These are phyloP conservation scores for Capniomyces stellatus DNA, from an alignment of 371 early-diverging fungal species.

Conservation along the genomic window DNA sequence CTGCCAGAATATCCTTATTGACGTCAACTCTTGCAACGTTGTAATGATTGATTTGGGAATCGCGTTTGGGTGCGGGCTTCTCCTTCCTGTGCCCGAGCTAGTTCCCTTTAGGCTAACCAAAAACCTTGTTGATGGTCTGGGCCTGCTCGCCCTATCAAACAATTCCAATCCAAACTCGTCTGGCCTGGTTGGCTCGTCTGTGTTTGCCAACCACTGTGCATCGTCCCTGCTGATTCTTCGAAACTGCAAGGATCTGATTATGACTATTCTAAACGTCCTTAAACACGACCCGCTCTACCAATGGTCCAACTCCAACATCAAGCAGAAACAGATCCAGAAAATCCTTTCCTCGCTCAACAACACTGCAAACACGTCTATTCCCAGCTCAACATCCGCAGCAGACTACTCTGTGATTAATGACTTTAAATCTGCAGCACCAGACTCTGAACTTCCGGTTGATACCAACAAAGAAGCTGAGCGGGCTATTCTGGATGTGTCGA, in stretches of 20 bases:
- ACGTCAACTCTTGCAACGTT: conserved; percentile 62
- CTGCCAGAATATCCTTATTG: conserved; percentile 90
- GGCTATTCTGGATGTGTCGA: conserved; percentile 33
- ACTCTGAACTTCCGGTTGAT: neutral
- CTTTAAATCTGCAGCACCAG: no score
- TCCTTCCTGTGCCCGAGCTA: conserved; percentile 79
- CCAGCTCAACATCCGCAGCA: neutral
- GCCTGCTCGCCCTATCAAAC: conserved; percentile 28
- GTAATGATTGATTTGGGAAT: conserved; percentile 98
- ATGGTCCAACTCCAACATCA: conserved; percentile 27
- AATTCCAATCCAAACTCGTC: neutral
- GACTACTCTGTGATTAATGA: neutral
- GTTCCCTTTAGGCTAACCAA: conserved; percentile 94
- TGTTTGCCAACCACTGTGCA: neutral
- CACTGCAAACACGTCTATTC: neutral
- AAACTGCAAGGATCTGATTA: conserved; percentile 14
- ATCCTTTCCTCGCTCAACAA: neutral
- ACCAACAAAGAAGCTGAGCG: conserved; percentile 41
- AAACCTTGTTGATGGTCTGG: conserved; percentile 58
- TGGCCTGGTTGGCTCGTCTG: neutral
- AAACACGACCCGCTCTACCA: conserved; percentile 82
- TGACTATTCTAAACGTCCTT: conserved; percentile 79
- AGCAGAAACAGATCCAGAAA: neutral
- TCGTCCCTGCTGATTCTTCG: neutral
- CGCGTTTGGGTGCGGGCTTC: conserved; percentile 87